Evolutionary conservation across 805 yeast genomes (phyloP).

Genomic region (Saccharomycopsis sp.): DNA sequence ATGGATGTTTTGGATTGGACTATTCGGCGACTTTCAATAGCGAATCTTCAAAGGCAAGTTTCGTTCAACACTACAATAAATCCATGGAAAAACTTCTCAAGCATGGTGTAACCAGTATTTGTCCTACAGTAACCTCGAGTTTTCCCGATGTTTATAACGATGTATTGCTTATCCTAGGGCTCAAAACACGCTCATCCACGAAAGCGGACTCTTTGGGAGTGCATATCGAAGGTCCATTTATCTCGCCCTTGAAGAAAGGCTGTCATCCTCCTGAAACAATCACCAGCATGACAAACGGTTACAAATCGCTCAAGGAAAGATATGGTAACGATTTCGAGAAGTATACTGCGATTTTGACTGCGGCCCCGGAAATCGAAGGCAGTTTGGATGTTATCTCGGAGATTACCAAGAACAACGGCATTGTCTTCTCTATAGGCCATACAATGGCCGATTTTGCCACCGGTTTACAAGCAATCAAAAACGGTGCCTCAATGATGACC

Average conservation of each 20-base stretch:
- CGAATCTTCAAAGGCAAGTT: neutral
- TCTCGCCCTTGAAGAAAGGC: slow-evolving; percentile 42
- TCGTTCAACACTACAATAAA: slow-evolving; percentile 24
- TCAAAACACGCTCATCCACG: slow-evolving; percentile 25
- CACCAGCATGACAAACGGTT: slow-evolving; percentile 30
- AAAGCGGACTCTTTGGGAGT: slow-evolving; percentile 44
- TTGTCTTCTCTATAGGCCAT: slow-evolving; percentile 43
- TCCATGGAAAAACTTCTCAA: slow-evolving; percentile 29
- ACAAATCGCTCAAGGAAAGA: slow-evolving; percentile 12
- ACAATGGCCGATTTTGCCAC: slow-evolving; percentile 30
- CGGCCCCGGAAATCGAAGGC: slow-evolving; percentile 47
- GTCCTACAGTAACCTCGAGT: slow-evolving; percentile 39
- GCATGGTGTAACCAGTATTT: slow-evolving; percentile 38
- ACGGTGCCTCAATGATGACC: slow-evolving; percentile 56
- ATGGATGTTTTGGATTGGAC: slow-evolving; percentile 29
- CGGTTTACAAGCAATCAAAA: slow-evolving; percentile 33
- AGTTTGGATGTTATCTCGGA: slow-evolving; percentile 37
- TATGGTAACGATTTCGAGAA: neutral
- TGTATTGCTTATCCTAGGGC: slow-evolving; percentile 33
- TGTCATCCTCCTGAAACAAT: slow-evolving; percentile 48
- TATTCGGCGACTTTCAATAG: slow-evolving; percentile 28
- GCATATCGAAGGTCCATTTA: slow-evolving; percentile 57
- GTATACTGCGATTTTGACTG: slow-evolving; percentile 36
- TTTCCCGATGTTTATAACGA: slow-evolving; percentile 35
- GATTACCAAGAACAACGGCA: slow-evolving; percentile 28